Evolutionary conservation across 2,329 filamentous ascomycete species (phyloP).

Genomic region (Diaporthe citrichinensis): DNA sequence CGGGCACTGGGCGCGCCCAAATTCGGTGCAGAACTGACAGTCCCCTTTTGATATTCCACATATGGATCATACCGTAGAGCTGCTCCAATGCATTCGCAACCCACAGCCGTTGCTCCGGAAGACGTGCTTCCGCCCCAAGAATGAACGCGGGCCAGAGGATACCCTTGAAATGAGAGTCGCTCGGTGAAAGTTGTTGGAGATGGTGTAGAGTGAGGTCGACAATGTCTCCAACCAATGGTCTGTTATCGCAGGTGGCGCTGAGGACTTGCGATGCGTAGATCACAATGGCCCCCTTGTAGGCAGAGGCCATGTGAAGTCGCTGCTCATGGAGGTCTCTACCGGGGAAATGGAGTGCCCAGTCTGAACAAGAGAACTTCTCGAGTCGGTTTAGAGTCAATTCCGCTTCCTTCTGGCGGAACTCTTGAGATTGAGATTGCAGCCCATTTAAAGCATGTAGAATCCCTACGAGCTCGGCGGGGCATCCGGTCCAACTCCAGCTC

Average conservation of each 20-base stretch:
- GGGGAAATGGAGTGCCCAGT: not conserved
- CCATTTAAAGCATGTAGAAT: not conserved
- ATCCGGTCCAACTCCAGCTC: constrained; percentile 14
- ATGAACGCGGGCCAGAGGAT: constrained; percentile 41
- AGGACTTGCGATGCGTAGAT: not conserved
- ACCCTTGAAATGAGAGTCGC: constrained; percentile 41
- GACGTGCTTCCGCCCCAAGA: constrained; percentile 35
- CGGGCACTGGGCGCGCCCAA: not conserved
- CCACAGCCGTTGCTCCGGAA: constrained; percentile 23
- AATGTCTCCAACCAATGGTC: not conserved
- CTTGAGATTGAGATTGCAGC: not conserved
- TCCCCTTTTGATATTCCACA: constrained; percentile 27
- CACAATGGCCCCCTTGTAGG: not conserved
- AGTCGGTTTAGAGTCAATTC: not conserved
- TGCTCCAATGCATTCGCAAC: constrained; percentile 4
- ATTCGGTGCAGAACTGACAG: not conserved
- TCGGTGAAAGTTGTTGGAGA: constrained; percentile 31
- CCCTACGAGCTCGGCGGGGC: constrained; percentile 2
- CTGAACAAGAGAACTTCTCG: not conserved
- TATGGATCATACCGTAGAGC: not conserved
- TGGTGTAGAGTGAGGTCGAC: not conserved
- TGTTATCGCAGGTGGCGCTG: not conserved
- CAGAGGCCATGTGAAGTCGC: not conserved
- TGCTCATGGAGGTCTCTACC: not conserved
- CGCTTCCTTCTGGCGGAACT: not conserved